phyloP scores from a whole-genome alignment of 1,284 basidiomycete genomes.

The Anthracocystis panici-leucophaei region DNA sequence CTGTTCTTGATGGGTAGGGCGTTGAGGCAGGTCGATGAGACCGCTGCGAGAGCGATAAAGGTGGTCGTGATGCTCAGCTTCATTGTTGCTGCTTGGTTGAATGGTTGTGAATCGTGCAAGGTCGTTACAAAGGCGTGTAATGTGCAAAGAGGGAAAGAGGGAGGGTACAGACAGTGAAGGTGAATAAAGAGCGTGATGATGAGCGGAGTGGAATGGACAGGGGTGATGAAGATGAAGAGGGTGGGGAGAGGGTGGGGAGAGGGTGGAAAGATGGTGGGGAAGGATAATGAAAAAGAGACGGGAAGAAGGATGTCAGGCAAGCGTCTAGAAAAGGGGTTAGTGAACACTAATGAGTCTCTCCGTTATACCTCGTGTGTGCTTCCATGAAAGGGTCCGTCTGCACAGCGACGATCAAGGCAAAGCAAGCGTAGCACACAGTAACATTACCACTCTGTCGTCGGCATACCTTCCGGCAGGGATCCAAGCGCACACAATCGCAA shows the following conservation, averaged over 20 bases:
- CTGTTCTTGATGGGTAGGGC: slow-evolving; percentile 15
- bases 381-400: not conserved
- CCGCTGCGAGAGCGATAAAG: slow-evolving; percentile 17
- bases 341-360: not conserved
- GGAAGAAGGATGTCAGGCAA: not conserved
- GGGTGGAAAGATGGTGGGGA: not conserved
- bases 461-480: not conserved
- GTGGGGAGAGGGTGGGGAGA: not conserved
- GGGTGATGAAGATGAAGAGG: not conserved
- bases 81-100: slow-evolving; percentile 7
- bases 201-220: not conserved
- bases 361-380: not conserved
- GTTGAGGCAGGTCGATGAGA: slow-evolving; percentile 10
- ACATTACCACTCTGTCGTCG: not conserved
- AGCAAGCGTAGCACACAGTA: not conserved
- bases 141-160: not conserved
- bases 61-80: slow-evolving; percentile 25
- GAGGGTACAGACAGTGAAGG: slow-evolving; percentile 3
- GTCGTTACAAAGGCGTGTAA: not conserved
- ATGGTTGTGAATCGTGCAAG: not conserved
- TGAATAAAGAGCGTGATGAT: slow-evolving; percentile 8
- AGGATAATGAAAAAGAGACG: not conserved
- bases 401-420: not conserved
- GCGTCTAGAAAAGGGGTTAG: not conserved
- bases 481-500: not conserved